These are phyloP conservation scores for Lecanicillium sp. DNA, from an alignment of 2,329 filamentous ascomycete genomes.

Conservation along the genomic window DNA sequence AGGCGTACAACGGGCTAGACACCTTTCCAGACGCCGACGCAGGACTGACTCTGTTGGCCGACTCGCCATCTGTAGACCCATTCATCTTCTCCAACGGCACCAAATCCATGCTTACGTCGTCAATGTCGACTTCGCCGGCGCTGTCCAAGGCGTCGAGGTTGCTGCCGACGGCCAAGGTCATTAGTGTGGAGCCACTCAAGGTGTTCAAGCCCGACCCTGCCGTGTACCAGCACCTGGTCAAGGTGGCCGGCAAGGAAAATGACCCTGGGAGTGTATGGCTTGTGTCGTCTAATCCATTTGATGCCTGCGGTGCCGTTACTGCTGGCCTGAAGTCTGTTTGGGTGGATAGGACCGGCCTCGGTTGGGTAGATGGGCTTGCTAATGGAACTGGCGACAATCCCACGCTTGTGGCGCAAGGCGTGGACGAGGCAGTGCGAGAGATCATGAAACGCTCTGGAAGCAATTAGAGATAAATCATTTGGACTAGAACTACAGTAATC, in stretches of 20 bases:
- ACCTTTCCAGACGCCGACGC: conserved; percentile 56
- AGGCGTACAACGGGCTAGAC: conserved; percentile 55
- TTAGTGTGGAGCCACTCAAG: conserved; percentile 53
- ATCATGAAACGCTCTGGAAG: conserved; percentile 14
- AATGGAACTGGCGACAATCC: conserved; percentile 38
- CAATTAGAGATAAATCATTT: too few relatives aligned
- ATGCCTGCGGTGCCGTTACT: conserved; percentile 56
- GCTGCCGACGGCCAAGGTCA: conserved; percentile 36
- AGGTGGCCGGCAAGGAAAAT: conserved; percentile 37
- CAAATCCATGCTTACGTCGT: conserved; percentile 51
- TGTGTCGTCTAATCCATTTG: conserved; percentile 67
- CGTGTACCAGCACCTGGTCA: conserved; percentile 53
- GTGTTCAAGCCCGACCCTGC: conserved; percentile 59
- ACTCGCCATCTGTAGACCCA: conserved; percentile 33
- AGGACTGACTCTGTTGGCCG: conserved; percentile 40
- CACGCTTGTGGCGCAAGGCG: conserved; percentile 42
- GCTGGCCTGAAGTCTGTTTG: conserved; percentile 57
- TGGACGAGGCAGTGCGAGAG: conserved; percentile 47
- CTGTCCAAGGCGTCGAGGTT: conserved; percentile 37
- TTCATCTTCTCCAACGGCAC: conserved; percentile 69
- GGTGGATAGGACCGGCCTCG: conserved; percentile 54
- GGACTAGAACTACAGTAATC: too few relatives aligned
- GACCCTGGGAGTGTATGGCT: conserved; percentile 53
- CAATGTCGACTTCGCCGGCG: conserved; percentile 48
- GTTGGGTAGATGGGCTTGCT: conserved; percentile 58